Conservation (phyloP, 108 stramenopile species). For the Mediolabrus comicus region DNA sequence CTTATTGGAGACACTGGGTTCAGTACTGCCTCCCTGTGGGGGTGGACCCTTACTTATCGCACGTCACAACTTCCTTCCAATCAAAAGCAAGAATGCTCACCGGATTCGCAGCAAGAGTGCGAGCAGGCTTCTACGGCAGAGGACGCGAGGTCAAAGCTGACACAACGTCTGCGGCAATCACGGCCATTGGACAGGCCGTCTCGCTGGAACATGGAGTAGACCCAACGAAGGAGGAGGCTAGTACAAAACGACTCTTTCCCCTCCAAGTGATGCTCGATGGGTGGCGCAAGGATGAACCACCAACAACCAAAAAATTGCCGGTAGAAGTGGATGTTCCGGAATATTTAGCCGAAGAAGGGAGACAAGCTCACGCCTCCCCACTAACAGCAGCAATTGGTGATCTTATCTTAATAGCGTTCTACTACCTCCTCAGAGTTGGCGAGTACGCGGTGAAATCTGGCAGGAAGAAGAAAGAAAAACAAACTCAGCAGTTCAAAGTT, state of each 20-base stretch:
- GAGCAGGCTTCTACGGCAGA: background rate
- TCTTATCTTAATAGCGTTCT: background rate
- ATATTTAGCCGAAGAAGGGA: background rate
- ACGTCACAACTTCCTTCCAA: background rate
- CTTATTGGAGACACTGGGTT: slow-evolving; percentile 13
- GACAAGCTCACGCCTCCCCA: background rate
- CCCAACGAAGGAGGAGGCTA: background rate
- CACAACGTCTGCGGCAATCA: slow-evolving; percentile 1
- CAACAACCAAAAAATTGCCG: background rate
- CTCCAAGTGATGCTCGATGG: background rate
- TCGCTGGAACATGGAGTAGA: slow-evolving; percentile 1
- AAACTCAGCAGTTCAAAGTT: background rate
- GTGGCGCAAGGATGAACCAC: background rate
- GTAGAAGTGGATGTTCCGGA: slow-evolving; percentile 1
- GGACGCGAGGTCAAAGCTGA: slow-evolving; percentile 1
- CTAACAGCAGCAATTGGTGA: background rate
- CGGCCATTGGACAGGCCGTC: slow-evolving; percentile 12
- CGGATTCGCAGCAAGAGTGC: background rate
- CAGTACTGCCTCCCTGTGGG: slow-evolving; percentile 4
- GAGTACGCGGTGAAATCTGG: background rate
- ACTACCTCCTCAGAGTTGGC: slow-evolving; percentile 3
- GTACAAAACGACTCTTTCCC: background rate
- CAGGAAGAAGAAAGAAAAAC: background rate
- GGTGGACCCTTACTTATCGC: slow-evolving; percentile 8
- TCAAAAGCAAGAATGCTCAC: background rate